Base-by-base conservation (phyloP, 2,329 filamentous ascomycete genomes). In the Parascedosporium putredinis region DNA sequence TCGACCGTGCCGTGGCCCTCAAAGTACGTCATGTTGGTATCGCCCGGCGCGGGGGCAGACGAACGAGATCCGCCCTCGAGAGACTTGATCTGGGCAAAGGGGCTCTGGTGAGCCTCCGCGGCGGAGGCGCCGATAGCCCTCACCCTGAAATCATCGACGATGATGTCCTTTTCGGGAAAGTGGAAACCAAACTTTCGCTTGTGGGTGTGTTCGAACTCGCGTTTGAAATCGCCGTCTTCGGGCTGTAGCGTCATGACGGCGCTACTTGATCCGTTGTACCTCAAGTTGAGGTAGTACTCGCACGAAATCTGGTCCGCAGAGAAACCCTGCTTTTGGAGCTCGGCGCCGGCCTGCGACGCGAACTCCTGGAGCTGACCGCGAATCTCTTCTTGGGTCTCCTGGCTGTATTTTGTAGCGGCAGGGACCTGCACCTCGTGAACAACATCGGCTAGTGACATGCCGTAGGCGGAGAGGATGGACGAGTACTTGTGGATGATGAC, bases 101-200 rank as follows among this genome's bases (percentile, higher is more conserved):
- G 42, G 8, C 33, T 36, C 16, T 36, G 33, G 8, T 36, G 33
- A 6, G 27, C 24, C 42, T 50, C 29, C 10, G 23, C 45, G 3
- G n/a, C 25, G 2, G 57, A 57, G 40, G 57, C 58, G n/a, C 61
- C 64, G 3, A 67, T 63, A 2, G 61, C 66, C 27, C 69, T 63
- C 5, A 73, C 67, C 5, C 68, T 65, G 22, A 71, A 61, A 22
- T 70, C 66, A 10, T 71, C 70, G 2, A 72, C 62, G 0, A 71
- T 54, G 9, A 72, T 67, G 2, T 64, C 57, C 5, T 68, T 61
- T 3, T 58, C 59, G 45, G 73, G 70, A 49, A 60, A 58, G 2
- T 79, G 84, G 61, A 88, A 88, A 2, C 83, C 83, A 57, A 88
- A 88, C 57, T 87, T 84, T 57, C 84, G 82, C 55, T 84, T 75